Evolutionary conservation across 495 filamentous ascomycete genomes (phyloP).

Genomic region (Glarea lozoyensis): DNA sequence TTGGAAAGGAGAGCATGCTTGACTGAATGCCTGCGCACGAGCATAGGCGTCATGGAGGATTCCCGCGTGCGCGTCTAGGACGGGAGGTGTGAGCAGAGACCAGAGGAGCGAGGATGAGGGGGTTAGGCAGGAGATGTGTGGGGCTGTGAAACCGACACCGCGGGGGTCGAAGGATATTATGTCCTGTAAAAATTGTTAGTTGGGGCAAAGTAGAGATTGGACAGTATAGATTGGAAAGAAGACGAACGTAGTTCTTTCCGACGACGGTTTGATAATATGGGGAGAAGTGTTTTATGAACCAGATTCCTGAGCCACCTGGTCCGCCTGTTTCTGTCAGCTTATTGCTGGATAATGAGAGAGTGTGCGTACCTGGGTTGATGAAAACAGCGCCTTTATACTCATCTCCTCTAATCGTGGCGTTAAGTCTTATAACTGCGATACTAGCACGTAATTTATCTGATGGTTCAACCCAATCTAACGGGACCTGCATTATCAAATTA

Average conservation of each 20-base stretch:
- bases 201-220: neutral
- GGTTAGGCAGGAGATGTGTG: conserved; percentile 35
- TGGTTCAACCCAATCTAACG: conserved; percentile 39
- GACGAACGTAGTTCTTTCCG: conserved; percentile 27
- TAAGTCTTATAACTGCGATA: conserved; percentile 37
- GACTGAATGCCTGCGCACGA: conserved; percentile 27
- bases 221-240: neutral
- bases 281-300: conserved; percentile 27
- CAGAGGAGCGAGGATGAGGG: conserved; percentile 27
- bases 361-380: conserved; percentile 38
- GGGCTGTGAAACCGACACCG: conserved; percentile 34
- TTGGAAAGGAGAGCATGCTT: conserved; percentile 21
- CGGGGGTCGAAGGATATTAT: conserved; percentile 44
- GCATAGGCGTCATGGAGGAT: conserved; percentile 32
- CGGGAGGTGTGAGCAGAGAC: conserved; percentile 28
- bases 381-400: conserved; percentile 37
- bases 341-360: neutral
- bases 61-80: conserved; percentile 31
- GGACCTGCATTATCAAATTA: conserved; percentile 16
- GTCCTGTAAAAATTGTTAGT: conserved; percentile 21
- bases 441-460: conserved; percentile 27
- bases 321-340: conserved; percentile 23
- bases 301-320: conserved; percentile 40
- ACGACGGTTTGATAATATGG: conserved; percentile 34
- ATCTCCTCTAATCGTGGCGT: conserved; percentile 27